These are phyloP conservation scores for Cercospora sesami DNA, from an alignment of 2,329 filamentous ascomycete genomes.

Conservation along the genomic window DNA sequence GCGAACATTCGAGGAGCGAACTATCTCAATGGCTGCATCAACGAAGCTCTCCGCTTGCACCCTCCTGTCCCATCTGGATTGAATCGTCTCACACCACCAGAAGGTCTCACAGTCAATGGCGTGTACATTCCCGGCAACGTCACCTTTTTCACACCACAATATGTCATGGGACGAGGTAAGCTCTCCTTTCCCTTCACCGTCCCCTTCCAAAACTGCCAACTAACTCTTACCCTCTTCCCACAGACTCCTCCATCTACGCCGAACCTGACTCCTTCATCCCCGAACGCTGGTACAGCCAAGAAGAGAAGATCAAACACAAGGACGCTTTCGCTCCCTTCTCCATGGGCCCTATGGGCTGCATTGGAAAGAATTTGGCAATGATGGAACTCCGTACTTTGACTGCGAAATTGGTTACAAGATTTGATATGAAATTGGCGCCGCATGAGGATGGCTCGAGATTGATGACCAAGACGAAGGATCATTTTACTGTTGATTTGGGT, in stretches of 20 bases:
- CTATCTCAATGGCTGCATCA: slow-evolving; percentile 42
- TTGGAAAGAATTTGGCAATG: slow-evolving; percentile 42
- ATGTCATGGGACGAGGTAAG: slow-evolving; percentile 33
- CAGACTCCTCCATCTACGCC: slow-evolving; percentile 36
- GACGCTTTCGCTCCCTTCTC: slow-evolving; percentile 43
- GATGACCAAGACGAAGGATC: slow-evolving; percentile 39
- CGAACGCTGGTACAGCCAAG: slow-evolving; percentile 41
- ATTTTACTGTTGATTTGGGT: slow-evolving; percentile 40
- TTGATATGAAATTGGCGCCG: slow-evolving; percentile 42
- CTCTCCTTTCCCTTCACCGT: not conserved
- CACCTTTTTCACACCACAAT: slow-evolving; percentile 32
- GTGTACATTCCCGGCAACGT: slow-evolving; percentile 39
- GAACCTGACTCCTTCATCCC: slow-evolving; percentile 38
- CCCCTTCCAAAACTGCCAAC: not conserved
- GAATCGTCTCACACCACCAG: slow-evolving; percentile 41
- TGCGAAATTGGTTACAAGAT: slow-evolving; percentile 39
- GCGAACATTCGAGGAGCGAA: slow-evolving; percentile 30
- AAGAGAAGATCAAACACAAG: slow-evolving; percentile 41
- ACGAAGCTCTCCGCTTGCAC: slow-evolving; percentile 48
- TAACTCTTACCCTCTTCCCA: not conserved
- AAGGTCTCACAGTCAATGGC: slow-evolving; percentile 44
- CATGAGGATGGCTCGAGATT: slow-evolving; percentile 41
- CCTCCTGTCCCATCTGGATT: slow-evolving; percentile 44
- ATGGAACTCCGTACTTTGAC: slow-evolving; percentile 42
- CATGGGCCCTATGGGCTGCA: slow-evolving; percentile 41